These are phyloP conservation scores for Aegilops bicornis DNA, from an alignment of 176 grass and related monocot genomes.

Conservation along the genomic window DNA sequence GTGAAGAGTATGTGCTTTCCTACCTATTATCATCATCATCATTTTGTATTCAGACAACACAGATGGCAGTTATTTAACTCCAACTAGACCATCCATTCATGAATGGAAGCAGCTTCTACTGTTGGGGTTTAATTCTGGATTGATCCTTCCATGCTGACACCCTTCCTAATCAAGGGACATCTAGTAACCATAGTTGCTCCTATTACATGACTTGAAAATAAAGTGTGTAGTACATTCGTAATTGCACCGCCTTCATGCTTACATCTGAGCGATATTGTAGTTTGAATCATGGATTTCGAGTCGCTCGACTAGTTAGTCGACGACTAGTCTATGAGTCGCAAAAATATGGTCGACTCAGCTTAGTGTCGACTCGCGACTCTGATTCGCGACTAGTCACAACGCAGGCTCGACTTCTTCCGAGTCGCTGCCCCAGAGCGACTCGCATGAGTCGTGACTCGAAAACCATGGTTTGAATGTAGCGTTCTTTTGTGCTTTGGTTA, in stretches of 20 bases:
- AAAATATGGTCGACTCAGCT: too few species aligned
- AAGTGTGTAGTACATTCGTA: background rate
- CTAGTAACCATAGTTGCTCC: background rate
- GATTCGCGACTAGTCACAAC: too few species aligned
- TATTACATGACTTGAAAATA: slow-evolving; percentile 12
- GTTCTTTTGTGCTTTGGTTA: slow-evolving; percentile 11
- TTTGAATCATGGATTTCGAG: too few species aligned
- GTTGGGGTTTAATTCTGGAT: slow-evolving; percentile 9
- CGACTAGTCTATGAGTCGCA: too few species aligned
- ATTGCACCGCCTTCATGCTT: background rate
- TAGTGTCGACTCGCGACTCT: too few species aligned
- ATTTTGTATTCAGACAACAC: slow-evolving; percentile 1
- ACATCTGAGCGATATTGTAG: background rate
- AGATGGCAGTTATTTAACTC: background rate
- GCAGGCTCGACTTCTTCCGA: too few species aligned
- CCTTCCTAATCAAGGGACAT: background rate
- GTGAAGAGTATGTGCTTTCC: slow-evolving; percentile 78
- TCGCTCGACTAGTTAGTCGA: too few species aligned
- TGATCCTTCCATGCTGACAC: background rate
- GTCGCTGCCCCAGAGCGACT: too few species aligned
- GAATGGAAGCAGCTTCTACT: background rate
- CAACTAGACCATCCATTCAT: background rate
- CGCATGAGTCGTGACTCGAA: too few species aligned
- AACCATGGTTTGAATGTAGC: background rate
- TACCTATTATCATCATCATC: slow-evolving; percentile 9